Evolutionary conservation across 208 protist genomes (phyloP).

Genomic region (Crithidia bombi): DNA sequence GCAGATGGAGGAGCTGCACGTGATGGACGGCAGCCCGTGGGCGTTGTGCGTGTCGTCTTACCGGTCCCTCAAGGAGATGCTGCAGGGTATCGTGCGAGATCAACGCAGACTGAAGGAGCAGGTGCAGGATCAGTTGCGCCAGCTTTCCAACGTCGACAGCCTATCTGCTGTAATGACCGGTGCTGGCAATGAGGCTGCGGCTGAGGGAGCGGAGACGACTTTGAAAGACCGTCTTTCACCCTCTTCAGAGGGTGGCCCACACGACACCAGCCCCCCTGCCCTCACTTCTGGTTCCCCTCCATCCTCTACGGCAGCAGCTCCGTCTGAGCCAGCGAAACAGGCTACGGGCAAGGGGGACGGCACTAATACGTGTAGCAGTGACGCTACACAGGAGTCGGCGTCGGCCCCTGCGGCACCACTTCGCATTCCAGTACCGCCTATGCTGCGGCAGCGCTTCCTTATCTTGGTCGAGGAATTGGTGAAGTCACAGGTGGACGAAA

Average conservation of each 20-base stretch:
- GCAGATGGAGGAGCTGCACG: constrained; percentile 86
- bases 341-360: too few relatives aligned
- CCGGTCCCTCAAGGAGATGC: constrained; percentile 78
- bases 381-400: background rate
- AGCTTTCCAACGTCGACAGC: constrained; percentile 32
- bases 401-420: background rate
- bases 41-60: constrained; percentile 80
- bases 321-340: background rate
- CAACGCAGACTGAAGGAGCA: constrained; percentile 62
- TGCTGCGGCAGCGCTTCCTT: constrained; percentile 81
- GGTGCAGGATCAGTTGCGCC: constrained; percentile 55
- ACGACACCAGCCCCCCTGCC: background rate
- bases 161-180: constrained; percentile 28
- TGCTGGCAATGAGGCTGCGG: background rate
- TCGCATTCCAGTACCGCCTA: constrained; percentile 42
- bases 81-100: constrained; percentile 65
- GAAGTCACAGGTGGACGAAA: constrained; percentile 71
- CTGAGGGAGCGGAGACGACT: background rate
- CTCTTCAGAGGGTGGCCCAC: background rate
- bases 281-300: background rate
- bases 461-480: constrained; percentile 80
- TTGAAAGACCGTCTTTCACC: background rate
- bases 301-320: background rate
- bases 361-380: background rate
- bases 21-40: constrained; percentile 88